These are phyloP conservation scores for Panicum hallii DNA, from an alignment of 202 grass and related monocot species.

Conservation along the genomic window DNA sequence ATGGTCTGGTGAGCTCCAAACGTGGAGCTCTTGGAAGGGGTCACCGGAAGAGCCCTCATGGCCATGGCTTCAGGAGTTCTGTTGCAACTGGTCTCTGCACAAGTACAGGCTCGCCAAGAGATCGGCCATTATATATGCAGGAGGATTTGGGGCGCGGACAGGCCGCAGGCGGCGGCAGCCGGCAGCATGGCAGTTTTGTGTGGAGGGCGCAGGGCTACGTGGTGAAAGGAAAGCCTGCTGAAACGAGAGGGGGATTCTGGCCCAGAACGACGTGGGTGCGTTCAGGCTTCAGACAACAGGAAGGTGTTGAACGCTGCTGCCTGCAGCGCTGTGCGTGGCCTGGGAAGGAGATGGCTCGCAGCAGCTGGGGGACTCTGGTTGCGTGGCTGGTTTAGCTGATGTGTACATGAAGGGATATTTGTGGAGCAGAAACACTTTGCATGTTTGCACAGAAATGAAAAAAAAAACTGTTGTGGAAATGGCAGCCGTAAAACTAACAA, in stretches of 20 bases:
- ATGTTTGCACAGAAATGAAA: background rate
- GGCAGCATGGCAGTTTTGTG: constrained; percentile 43
- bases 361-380: background rate
- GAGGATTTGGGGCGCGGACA: background rate
- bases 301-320: background rate
- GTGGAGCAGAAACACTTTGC: background rate
- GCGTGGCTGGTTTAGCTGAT: constrained; percentile 36
- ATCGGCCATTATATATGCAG: constrained; percentile 22
- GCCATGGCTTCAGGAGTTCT: constrained; percentile 49
- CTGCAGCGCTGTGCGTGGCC: constrained; percentile 36
- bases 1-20: constrained; percentile 44
- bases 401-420: constrained; percentile 18
- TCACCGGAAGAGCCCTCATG: constrained; percentile 67
- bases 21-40: constrained; percentile 57
- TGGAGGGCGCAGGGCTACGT: constrained; percentile 56
- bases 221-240: constrained; percentile 60
- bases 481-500: background rate
- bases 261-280: constrained; percentile 20
- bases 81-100: constrained; percentile 5
- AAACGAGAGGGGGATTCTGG: constrained; percentile 46
- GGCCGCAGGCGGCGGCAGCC: background rate
- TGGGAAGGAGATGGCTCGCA: constrained; percentile 30
- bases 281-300: constrained; percentile 25
- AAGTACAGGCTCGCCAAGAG: background rate
- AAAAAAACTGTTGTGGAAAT: background rate